Conservation (phyloP, 2,329 filamentous ascomycete species). For the Mycocentrospora acerina region DNA sequence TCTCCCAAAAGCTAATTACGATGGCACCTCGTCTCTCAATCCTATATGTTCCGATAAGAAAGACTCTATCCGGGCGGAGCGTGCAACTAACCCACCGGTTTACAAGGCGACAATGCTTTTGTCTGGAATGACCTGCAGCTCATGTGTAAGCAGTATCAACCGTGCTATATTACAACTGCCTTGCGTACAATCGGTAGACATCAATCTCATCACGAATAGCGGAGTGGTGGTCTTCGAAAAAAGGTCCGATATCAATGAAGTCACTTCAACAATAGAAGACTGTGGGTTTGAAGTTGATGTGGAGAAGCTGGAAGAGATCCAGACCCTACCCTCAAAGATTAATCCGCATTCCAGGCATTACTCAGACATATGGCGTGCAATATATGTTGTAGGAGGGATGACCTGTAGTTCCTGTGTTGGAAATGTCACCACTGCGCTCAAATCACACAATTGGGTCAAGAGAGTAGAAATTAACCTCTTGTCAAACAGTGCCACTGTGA, state of each 20-base stretch:
- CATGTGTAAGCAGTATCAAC: constrained; percentile 56
- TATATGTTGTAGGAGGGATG: constrained; percentile 58
- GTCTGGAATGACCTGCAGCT: constrained; percentile 62
- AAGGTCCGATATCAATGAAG: constrained; percentile 44
- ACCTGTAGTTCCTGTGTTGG: constrained; percentile 59
- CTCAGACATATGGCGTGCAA: constrained; percentile 41
- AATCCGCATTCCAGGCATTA: constrained; percentile 4
- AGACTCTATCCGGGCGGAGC: too few relatives aligned
- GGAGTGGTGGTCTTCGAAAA: constrained; percentile 53
- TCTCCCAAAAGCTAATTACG: constrained; percentile 12
- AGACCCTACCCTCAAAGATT: background rate
- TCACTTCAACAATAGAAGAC: constrained; percentile 56
- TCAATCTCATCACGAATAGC: constrained; percentile 56
- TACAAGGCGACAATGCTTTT: constrained; percentile 51
- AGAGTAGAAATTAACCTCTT: constrained; percentile 54
- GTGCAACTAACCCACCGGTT: background rate
- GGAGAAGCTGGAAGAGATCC: constrained; percentile 32
- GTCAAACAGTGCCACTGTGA: constrained; percentile 52
- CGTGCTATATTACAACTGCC: constrained; percentile 50
- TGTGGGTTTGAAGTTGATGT: constrained; percentile 46
- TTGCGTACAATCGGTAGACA: constrained; percentile 50
- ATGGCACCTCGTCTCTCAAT: constrained; percentile 11
- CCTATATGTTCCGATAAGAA: constrained; percentile 14
- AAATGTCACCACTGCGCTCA: constrained; percentile 50
- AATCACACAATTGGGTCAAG: constrained; percentile 49